These are phyloP conservation scores for Geotrichum bryndzae DNA, from an alignment of 1,139 yeast genomes.

Conservation along the genomic window DNA sequence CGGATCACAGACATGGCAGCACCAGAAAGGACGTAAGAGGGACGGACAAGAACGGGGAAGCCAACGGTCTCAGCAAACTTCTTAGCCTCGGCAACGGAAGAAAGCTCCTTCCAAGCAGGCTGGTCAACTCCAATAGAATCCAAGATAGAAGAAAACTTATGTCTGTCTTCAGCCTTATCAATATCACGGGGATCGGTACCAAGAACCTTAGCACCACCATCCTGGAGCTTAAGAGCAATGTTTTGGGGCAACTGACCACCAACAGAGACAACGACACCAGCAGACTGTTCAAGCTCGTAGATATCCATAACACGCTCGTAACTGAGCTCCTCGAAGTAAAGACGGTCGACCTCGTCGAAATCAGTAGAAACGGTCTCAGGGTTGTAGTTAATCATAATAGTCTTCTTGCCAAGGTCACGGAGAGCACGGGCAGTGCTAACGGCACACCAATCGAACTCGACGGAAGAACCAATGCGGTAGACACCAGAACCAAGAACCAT, in stretches of 20 bases:
- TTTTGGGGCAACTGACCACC: constrained; percentile 99
- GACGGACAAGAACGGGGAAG: constrained; percentile 95
- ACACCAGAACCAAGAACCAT: constrained; percentile 94
- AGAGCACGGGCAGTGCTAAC: constrained; percentile 92
- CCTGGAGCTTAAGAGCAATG: constrained; percentile 87
- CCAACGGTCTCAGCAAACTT: constrained; percentile 84
- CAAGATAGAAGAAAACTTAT: constrained; percentile 96
- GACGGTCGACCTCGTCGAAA: constrained; percentile 96
- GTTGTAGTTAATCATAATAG: constrained; percentile 95
- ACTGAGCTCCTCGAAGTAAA: constrained; percentile 92
- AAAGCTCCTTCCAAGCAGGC: constrained; percentile 98
- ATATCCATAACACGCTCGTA: constrained; percentile 93
- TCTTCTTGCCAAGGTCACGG: constrained; percentile 79
- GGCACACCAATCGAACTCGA: constrained; percentile 95
- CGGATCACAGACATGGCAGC: constrained; percentile 98
- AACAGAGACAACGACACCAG: constrained; percentile 94
- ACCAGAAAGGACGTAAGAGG: constrained; percentile 95
- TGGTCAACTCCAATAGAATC: constrained; percentile 97
- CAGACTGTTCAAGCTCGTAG: constrained; percentile 83
- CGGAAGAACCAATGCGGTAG: constrained; percentile 90
- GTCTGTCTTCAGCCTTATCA: constrained; percentile 96
- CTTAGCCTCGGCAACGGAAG: constrained; percentile 91
- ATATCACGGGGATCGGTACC: constrained; percentile 99
- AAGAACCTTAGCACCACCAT: constrained; percentile 89
- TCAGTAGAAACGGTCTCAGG: constrained; percentile 98